phyloP scores from a whole-genome alignment of 768 basidiomycete genomes.

The Xerocomellus dryophilus region DNA sequence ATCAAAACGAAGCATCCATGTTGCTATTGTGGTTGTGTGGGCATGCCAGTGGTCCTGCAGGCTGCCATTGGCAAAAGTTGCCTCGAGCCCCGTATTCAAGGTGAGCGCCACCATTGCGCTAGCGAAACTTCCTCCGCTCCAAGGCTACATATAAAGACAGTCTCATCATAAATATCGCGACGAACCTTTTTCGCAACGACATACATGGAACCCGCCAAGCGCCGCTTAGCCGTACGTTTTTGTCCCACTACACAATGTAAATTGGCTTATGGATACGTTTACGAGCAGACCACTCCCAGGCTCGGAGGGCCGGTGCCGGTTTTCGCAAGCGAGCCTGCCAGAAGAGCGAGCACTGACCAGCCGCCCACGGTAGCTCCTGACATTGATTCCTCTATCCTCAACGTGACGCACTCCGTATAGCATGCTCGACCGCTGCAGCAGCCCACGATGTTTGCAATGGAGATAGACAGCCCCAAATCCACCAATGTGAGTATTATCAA shows the following conservation, averaged over 20 bases:
- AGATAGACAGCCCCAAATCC: background rate
- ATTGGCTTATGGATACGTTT: slow-evolving; percentile 1
- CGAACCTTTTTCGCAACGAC: background rate
- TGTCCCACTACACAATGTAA: background rate
- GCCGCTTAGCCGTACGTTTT: slow-evolving; percentile 13
- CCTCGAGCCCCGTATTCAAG: slow-evolving; percentile 1
- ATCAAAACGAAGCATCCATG: too few relatives aligned
- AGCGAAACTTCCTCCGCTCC: background rate
- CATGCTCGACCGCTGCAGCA: background rate
- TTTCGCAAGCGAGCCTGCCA: background rate
- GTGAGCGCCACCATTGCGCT: background rate
- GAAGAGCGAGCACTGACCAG: background rate
- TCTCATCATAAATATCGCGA: background rate
- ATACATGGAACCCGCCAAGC: slow-evolving; percentile 3
- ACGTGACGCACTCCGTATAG: slow-evolving; percentile 8
- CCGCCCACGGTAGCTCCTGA: slow-evolving; percentile 4
- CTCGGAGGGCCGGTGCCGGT: background rate
- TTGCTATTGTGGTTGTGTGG: too few relatives aligned
- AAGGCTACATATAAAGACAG: slow-evolving; percentile 13
- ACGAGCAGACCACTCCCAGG: slow-evolving; percentile 5
- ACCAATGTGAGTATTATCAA: slow-evolving; percentile 8
- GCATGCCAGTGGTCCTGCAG: background rate
- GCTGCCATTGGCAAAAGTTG: slow-evolving; percentile 3
- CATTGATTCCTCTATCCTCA: background rate
- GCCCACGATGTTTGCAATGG: slow-evolving; percentile 13